Base-by-base conservation (phyloP, 345 rosid species). In the Eucalyptus rudis region DNA sequence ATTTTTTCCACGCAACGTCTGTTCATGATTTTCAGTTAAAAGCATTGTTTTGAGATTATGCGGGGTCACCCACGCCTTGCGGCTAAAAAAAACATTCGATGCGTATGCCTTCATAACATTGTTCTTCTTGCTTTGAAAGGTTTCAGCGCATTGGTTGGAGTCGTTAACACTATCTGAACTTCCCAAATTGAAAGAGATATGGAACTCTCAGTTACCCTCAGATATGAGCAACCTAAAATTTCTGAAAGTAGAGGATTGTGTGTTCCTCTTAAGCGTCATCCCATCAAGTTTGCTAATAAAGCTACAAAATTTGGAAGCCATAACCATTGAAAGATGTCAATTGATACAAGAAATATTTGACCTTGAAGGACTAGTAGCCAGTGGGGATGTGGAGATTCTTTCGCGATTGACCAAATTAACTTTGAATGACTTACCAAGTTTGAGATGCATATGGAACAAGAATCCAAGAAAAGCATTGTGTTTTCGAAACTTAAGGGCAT, bases 381-480 rank as follows among this genome's bases (percentile, higher is more conserved):
- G 4, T 0, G 31, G 29, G 1, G 8, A 88, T 36, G 33, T 0
- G 13, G 0, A 31, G 31, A 22, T 88, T 1, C 86, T 88, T 0
- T 40, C 86, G 4, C 89, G 8, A n/a, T 50, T 88, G 66, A 22
- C 25, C 40, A 24, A 24, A 9, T 45, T 71, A 45, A 27, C 17
- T 0, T 76, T 88, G 2, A 10, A 1, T 49, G 49, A 71, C n/a
- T 88, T 88, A 1, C 43, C 86, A 17, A 17, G 27, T 14, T 33
- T 88, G 47, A 1, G 33, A 43, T 15, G 33, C 1, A 50, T 88
- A 51, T 88, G 89, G 89, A 76, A 11, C 43, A n/a, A 25, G 12
- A 89, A 87, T 68, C 87, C 86, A 13, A 24, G 13, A 52, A 88
- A 8, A 52, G 56, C 25, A 4, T 8, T 87, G 12, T 85, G 5